phyloP scores from a whole-genome alignment of 1,284 basidiomycete species.

The Moesziomyces globuligerus region DNA sequence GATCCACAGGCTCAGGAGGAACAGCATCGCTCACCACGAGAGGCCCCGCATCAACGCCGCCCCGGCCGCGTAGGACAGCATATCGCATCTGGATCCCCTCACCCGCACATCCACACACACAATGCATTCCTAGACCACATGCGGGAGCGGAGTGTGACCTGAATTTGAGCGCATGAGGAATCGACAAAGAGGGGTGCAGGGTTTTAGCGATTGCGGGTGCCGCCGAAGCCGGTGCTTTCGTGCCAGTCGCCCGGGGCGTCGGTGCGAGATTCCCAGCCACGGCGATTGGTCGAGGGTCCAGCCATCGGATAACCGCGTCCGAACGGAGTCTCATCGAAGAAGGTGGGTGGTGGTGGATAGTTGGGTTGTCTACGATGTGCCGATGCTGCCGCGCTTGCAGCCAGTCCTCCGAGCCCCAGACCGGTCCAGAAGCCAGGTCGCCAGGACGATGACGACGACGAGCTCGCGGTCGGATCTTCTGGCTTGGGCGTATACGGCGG shows the following conservation, averaged over 20 bases:
- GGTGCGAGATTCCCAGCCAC: neutral
- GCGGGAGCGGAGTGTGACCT: too few relatives aligned
- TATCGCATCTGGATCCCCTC: too few relatives aligned
- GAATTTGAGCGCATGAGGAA: too few relatives aligned
- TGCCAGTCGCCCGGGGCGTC: conserved; percentile 4
- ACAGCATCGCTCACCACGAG: conserved; percentile 37
- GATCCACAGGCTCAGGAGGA: conserved; percentile 45
- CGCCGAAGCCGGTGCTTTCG: conserved; percentile 51
- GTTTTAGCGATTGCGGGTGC: conserved; percentile 44
- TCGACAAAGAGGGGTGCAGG: neutral
- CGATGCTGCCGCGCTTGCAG: conserved; percentile 23
- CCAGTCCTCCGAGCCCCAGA: conserved; percentile 41
- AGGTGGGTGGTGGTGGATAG: conserved; percentile 1
- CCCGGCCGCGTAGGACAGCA: conserved; percentile 6
- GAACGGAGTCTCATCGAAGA: neutral
- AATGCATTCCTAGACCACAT: too few relatives aligned
- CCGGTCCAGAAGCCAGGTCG: conserved; percentile 60
- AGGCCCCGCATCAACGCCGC: conserved; percentile 16
- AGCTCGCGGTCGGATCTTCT: conserved; percentile 29
- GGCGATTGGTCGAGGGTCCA: too few relatives aligned
- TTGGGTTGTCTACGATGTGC: conserved; percentile 1
- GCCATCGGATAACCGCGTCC: neutral
- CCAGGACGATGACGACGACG: conserved; percentile 20
- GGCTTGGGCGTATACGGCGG: conserved; percentile 78
- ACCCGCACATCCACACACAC: too few relatives aligned